phyloP scores from a whole-genome alignment of 2,329 filamentous ascomycete species.

The Rutstroemia sp. region DNA sequence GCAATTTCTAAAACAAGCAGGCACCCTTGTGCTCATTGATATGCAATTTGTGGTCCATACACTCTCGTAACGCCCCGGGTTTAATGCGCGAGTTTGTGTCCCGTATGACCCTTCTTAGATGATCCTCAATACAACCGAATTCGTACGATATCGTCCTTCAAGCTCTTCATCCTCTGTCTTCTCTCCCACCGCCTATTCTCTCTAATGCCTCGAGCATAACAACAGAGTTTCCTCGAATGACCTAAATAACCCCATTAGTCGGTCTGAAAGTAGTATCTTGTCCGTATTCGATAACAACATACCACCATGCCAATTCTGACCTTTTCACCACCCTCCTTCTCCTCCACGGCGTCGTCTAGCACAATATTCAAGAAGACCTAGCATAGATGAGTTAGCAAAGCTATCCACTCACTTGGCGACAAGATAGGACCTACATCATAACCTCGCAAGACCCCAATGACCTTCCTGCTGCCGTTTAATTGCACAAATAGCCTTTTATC shows the following conservation, averaged over 20 bases:
- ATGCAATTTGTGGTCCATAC: slow-evolving; percentile 10
- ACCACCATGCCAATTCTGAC: slow-evolving; percentile 87
- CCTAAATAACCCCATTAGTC: slow-evolving; percentile 39
- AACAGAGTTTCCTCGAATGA: slow-evolving; percentile 95
- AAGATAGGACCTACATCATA: slow-evolving; percentile 68
- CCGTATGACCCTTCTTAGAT: neutral
- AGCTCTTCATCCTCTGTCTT: slow-evolving; percentile 32
- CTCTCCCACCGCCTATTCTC: slow-evolving; percentile 53
- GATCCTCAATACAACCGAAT: neutral
- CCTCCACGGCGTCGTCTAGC: slow-evolving; percentile 91
- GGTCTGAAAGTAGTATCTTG: neutral
- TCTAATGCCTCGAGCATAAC: slow-evolving; percentile 89
- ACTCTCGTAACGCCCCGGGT: slow-evolving; percentile 7
- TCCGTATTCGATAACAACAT: slow-evolving; percentile 34
- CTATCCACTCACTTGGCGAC: neutral
- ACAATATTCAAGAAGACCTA: slow-evolving; percentile 98
- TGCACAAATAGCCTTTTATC: slow-evolving; percentile 98
- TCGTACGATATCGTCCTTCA: neutral
- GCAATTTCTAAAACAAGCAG: neutral
- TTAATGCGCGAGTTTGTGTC: slow-evolving; percentile 4
- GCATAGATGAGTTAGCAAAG: neutral
- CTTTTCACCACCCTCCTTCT: slow-evolving; percentile 88
- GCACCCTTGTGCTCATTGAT: neutral
- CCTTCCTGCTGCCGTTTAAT: slow-evolving; percentile 94
- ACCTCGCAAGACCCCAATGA: slow-evolving; percentile 86